phyloP scores from a whole-genome alignment of 78 protist genomes.

The Speleostelium caveatum region DNA sequence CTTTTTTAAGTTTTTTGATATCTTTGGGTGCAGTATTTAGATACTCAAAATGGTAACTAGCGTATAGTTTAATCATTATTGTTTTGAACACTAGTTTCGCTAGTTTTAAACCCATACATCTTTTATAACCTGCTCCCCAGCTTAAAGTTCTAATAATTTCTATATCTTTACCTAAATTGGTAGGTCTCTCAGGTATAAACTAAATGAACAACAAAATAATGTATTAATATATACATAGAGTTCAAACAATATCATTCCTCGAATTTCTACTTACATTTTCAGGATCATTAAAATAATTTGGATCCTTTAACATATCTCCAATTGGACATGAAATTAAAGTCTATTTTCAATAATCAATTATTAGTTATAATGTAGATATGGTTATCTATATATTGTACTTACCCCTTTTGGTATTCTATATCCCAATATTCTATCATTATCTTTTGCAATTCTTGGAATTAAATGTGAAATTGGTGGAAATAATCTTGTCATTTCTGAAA shows the following conservation, averaged over 20 bases:
- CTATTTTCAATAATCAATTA: too few species aligned
- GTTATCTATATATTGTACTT: too few species aligned
- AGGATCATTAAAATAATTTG: constrained; percentile 22
- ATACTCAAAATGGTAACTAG: background rate
- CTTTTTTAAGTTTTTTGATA: too few species aligned
- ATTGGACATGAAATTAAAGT: constrained; percentile 44
- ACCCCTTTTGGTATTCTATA: constrained; percentile 58
- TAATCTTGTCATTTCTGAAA: constrained; percentile 18
- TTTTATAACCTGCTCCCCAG: constrained; percentile 46
- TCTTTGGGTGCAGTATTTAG: too few species aligned
- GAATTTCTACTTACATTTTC: too few species aligned
- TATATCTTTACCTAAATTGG: constrained; percentile 7
- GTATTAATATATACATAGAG: too few species aligned
- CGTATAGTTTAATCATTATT: constrained; percentile 1
- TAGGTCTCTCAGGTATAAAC: too few species aligned
- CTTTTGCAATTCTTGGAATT: constrained; percentile 31
- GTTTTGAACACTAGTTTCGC: constrained; percentile 29
- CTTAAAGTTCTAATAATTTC: constrained; percentile 20
- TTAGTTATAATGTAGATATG: too few species aligned
- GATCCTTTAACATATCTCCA: constrained; percentile 10
- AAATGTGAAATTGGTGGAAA: constrained; percentile 38
- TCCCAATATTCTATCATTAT: constrained; percentile 42
- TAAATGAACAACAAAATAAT: too few species aligned
- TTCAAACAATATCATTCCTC: constrained; percentile 47
- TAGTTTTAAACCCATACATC: constrained; percentile 29